Evolutionary conservation across 1,284 basidiomycete genomes (phyloP), one percentile per base, ranked within the genome.

Genomic region (Gastroboletus turbinatus): DNA sequence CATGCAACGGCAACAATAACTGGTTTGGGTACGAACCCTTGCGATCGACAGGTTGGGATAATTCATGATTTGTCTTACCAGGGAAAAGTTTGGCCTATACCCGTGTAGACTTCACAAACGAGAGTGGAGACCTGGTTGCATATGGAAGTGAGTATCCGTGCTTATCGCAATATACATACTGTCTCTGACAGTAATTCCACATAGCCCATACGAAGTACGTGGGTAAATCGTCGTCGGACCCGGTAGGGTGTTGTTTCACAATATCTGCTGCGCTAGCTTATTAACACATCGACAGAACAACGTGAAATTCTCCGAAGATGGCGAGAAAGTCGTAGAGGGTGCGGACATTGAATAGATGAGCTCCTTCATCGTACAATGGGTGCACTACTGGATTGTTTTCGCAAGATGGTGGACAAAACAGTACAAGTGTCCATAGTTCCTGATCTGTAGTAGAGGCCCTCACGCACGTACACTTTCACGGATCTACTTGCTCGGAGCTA

Each of bases 141-240:
- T 92, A 90, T 64, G 91, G 90, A 61, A 81, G 88, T 90, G 65
- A 66, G 85, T 74, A 7, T n/a, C 17, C 13, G 23, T 33, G 21
- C 25, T 52, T 4, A 2, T 39, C 11, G 7, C 38, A 29, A 46
- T 44, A 16, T 17, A 21, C 36, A 7, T 46, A 16, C n/a, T 16
- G 19, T 7, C 44, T n/a, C 58, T 55, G 52, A 67, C 43, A 40
- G 29, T 10, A 6, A 17, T 48, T n/a, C 55, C 46, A n/a, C 46
- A 8, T 58, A 92, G 90, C 85, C 61, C 93, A 96, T 67, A 96
- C 93, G 8, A 96, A 96, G 72, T 95, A 92, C 63, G 79, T 96
- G 56, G 91, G 89, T 16, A 90, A 83, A 68, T 90, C 89, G 7
- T 78, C 82, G 16, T 77, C 76, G 5, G 84, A 90, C 64, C 72